Conservation (phyloP, 352 stramenopile genomes). For the Pythium diclinum region DNA sequence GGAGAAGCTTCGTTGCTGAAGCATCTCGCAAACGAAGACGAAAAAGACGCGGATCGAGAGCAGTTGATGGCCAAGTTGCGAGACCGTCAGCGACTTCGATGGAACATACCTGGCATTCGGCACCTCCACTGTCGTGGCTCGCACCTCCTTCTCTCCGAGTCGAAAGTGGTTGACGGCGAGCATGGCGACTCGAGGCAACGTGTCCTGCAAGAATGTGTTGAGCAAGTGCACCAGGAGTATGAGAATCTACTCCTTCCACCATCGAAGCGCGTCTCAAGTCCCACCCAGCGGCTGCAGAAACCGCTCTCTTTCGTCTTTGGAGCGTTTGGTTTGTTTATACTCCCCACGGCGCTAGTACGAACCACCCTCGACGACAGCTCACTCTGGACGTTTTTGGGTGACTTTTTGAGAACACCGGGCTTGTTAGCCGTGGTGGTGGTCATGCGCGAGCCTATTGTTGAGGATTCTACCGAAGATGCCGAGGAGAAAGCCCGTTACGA, state of each 20-base stretch:
- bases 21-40: not conserved
- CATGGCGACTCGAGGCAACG: constrained; percentile 17
- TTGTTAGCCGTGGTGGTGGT: constrained; percentile 40
- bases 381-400: constrained; percentile 32
- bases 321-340: constrained; percentile 47
- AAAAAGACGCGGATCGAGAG: not conserved
- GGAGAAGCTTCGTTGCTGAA: not conserved
- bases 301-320: constrained; percentile 41
- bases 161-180: not conserved
- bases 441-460: constrained; percentile 33
- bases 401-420: constrained; percentile 36
- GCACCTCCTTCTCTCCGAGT: constrained; percentile 45
- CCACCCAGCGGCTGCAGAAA: constrained; percentile 16
- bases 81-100: constrained; percentile 48
- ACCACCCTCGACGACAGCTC: not conserved
- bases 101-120: constrained; percentile 51
- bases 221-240: constrained; percentile 40
- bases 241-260: constrained; percentile 50
- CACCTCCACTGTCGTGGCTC: constrained; percentile 43
- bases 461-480: constrained; percentile 48
- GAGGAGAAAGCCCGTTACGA: constrained; percentile 44
- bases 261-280: constrained; percentile 30
- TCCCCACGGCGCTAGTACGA: constrained; percentile 27
- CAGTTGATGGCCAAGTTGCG: constrained; percentile 38
- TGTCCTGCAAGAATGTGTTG: constrained; percentile 6